Evolutionary conservation across 352 stramenopile genomes (phyloP), one percentile per base, ranked within the genome.

Genomic region (Globisporangium carolinianum): DNA sequence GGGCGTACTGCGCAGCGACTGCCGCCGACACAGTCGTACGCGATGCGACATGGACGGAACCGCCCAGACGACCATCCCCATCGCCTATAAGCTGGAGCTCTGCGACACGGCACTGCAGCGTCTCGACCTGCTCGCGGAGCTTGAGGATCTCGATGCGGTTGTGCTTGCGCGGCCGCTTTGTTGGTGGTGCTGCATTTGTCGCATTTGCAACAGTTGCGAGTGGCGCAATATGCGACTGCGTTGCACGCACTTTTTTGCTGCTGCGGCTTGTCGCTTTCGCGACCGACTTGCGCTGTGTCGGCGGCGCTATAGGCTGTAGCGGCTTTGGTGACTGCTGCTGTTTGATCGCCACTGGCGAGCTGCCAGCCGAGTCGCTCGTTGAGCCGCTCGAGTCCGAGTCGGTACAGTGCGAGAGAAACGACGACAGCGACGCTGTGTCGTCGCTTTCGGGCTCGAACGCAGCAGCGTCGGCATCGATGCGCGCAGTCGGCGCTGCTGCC

Each of bases 61-160:
- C 1, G 24, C 3, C 24, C 24, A 32, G 24, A 32, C 24, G 24
- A 32, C 24, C 24, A 32, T 32, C 24, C 24, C 24, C 24, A 32
- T 32, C 24, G 2, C 24, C 24, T 32, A 32, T 32, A 32, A 32
- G 24, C 36, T 65, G 15, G n/a, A 65, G 48, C 17, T 55, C 45
- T 36, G 55, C 59, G 5, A 65, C 24, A 32, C 24, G 24, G 24
- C 24, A 32, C 24, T 32, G 24, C 24, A 32, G 24, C 24, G 24
- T 32, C 24, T 32, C 24, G 24, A 32, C 35, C 9, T 60, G 18
- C 32, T 60, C 24, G 17, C 47, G 51, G 11, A 65, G 53, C 47
- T 55, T 60, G 51, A 65, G 32, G 32, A 65, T 58, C 53, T 65
- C 59, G 42, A 58, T 42, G 11, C 57, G 50, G 11, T 58, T 58